Conservation (phyloP, 208 protist species). For the Crithidia expoeki region DNA sequence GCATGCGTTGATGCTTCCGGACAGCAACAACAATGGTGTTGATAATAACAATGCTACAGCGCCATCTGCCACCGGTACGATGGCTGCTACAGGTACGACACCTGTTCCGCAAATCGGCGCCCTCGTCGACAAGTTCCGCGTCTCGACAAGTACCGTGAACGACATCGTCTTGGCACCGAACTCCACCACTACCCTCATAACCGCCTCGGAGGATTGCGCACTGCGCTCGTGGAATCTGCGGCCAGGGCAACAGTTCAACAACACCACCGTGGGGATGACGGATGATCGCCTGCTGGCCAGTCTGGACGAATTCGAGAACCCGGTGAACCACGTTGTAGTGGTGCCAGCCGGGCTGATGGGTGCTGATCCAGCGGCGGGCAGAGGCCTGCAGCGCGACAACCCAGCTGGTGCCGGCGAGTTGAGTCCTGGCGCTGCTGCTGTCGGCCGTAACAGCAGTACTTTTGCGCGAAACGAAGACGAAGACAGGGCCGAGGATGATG, state of each 20-base stretch:
- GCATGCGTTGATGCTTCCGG: constrained; percentile 40
- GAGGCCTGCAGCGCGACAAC: not conserved
- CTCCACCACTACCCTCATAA: constrained; percentile 48
- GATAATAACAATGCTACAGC: not conserved
- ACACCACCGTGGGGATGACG: constrained; percentile 12
- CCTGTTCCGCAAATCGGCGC: constrained; percentile 30
- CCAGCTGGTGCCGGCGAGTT: constrained; percentile 10
- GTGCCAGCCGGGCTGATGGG: constrained; percentile 39
- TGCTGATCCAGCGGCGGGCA: not conserved
- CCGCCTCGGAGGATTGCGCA: constrained; percentile 78
- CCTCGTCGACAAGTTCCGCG: constrained; percentile 75
- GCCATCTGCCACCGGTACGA: not conserved
- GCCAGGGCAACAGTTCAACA: constrained; percentile 23
- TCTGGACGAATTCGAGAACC: constrained; percentile 85
- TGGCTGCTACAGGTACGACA: not conserved
- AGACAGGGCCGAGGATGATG: not conserved
- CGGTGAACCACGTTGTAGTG: constrained; percentile 81
- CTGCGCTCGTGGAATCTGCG: constrained; percentile 78
- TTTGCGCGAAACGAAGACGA: not conserved
- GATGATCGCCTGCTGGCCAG: constrained; percentile 70
- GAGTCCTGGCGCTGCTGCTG: not conserved
- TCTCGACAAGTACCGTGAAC: constrained; percentile 76
- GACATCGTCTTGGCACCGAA: constrained; percentile 63
- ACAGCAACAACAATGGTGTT: not conserved
- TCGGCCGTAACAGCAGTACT: not conserved